Evolutionary conservation across 1,139 yeast genomes (phyloP), one percentile per base, ranked within the genome.

Genomic region (Sporopachydermia cereana): DNA sequence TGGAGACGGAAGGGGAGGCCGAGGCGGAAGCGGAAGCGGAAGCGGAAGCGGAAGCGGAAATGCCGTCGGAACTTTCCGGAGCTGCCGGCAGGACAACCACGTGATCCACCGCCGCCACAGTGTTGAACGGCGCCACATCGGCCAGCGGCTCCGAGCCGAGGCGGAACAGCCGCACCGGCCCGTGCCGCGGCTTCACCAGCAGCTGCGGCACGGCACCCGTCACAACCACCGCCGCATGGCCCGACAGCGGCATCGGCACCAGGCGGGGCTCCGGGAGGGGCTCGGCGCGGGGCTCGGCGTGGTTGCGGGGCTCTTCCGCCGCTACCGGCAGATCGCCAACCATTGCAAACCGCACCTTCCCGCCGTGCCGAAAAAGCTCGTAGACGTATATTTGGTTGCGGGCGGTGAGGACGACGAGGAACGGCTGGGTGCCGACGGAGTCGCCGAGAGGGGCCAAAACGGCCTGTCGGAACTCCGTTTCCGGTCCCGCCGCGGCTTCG

Each of bases 301-400:
- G 22, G 5, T 5, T 7, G 9, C 5, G 9, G 5, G 5, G 12
- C 14, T 25, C 12, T 25, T 25, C 29, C 29, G 29, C 7, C 14
- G 12, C 29, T 14, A 14, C 14, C 7, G 68, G 59, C 24, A 69
- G 52, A 45, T 66, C 63, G 50, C 76, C 76, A 48, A 72, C 68
- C 56, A 76, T 74, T 36, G 63, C 55, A 45, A 79, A 67, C 49
- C 69, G 66, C 52, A 67, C 71, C 42, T 69, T 72, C 3, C 76
- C 73, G 34, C 58, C 58, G 55, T 72, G 77, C 51, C 68, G 68
- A 48, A 67, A 75, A 41, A 79, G 63, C 53, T 77, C 77, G 58
- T 86, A 86, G 50, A 83, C 66, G 42, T 77, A 66, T 1, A 85
- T 66, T 59, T 86, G 94, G 54, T 93, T 93, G 46, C 91, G 89